Evolutionary conservation across 2,329 filamentous ascomycete genomes (phyloP), one percentile per base, ranked within the genome.

Genomic region (Xylariaceae sp.): DNA sequence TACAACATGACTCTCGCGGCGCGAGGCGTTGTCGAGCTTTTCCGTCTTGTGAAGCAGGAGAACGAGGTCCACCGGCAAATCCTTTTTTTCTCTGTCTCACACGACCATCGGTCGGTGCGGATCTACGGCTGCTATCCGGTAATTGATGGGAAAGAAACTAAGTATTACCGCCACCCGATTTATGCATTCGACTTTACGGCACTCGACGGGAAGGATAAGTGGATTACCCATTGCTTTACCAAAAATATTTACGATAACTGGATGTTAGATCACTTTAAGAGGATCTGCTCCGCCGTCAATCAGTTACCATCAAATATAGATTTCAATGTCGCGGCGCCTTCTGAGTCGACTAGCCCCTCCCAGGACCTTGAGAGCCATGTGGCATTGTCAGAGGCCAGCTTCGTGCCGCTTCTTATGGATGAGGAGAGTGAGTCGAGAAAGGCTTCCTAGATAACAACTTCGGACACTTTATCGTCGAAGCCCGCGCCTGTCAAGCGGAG

Each of bases 101-200:
- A 73, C 36, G 68, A 73, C 57, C 39, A 71, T 32, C 6, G 30
- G 2, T 57, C 55, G 0, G 71, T 74, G 6, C 55, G 68, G 15
- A 76, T 78, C 27, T 76, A 74, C 54, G 71, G 72, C 20, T 65
- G 77, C 46, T 77, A 77, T 50, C 61, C 74, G 2, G 66, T 73
- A 2, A 69, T 76, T 15, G 49, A 67, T 18, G 60, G 58, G 10
- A 61, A 68, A 1, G 55, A 69, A 6, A 68, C 55, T 6, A 68
- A 66, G 18, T 76, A 72, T 51, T 73, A 75, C 64, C 71, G 71
- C 18, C 67, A 77, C 55, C 61, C 62, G 0, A 73, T 77, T 41
- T 62, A 50, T 26, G 49, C 15, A 0, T 75, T 74, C 50, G 15
- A 43, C 53, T 72, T 77, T 43, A 69, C 65, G 0, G 59, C 4